Base-by-base conservation (phyloP, 495 filamentous ascomycete species). In the Cladorrhinum samala region DNA sequence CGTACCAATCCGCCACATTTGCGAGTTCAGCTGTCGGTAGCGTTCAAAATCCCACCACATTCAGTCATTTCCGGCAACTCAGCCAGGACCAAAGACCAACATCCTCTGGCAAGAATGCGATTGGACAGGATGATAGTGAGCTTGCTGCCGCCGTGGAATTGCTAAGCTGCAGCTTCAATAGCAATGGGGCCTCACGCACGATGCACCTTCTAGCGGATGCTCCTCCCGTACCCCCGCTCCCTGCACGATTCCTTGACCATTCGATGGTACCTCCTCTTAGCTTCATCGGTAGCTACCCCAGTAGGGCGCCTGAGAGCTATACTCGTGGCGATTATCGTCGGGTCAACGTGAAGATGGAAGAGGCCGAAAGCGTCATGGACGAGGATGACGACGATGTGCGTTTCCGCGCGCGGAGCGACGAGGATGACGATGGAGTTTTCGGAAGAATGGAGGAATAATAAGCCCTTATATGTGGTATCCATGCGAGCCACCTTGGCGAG, bases 381-480 rank as follows among this genome's bases (percentile, higher is more conserved):
- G 88, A 94, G 46, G 90, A 95, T 52, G 88, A 92, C 36, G 86
- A 84, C 54, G 83, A 89, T 50, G 77, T 75, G 59, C 78, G 75
- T 33, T 77, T 73, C 39, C 74, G 80, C 16, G 78, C 77, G 8
- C 81, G 83, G 23, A 83, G 81, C 57, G 89, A 94, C 63, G 92
- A 97, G 58, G 91, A 95, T 45, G 92, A 96, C 49, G 93, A 96
- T 55, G 91, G 89, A 53, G 73, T 98, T 46, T 98, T 98, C 75
- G 93, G 93, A 19, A 82, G 81, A 53, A 96, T 96, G 92, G 93
- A 98, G 65, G 90, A 93, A 70, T 95, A 46, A 64, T 11, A 33
- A 11, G 27, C 27, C 27, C 11, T 46, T 42, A n/a, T n/a, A n/a
- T n/a, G n/a, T n/a, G n/a, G n/a, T n/a, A n/a, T n/a, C n/a, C n/a